Base-by-base conservation (phyloP, 768 basidiomycete species). In the Tricholoma furcatifolium region DNA sequence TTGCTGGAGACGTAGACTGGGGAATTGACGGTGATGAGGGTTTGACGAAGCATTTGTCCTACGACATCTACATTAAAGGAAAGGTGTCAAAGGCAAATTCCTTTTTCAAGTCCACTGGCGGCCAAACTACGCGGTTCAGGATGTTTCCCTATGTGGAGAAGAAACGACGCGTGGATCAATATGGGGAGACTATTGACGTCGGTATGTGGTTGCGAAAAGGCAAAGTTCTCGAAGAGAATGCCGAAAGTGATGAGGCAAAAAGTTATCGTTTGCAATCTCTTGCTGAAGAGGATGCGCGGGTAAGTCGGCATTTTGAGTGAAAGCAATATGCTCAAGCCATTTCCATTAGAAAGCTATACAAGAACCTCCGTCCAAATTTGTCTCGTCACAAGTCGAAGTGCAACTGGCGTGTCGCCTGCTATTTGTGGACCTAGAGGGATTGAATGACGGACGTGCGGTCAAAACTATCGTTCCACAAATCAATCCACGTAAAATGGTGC, bases 61-160 rank as follows among this genome's bases (percentile, higher is more conserved):
- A 91, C 62, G 97, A 99, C 69, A 97, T 98, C 59, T 98, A 93
- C 67, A 79, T 98, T 55, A 97, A 96, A 67, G 95, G 95, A n/a
- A 93, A 96, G 57, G 91, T 94, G 42, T 86, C 89, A 23, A 88
- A 90, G 58, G 77, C 88, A 21, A 89, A 84, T 1, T 86, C 87
- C 2, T 94, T 93, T 73, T 96, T 94, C 78, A 93, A 93, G 67
- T 87, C 74, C 53, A 74, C 83, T 8, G 83, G 83, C 12, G 76
- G 78, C 9, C 85, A 88, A 59, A 73, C 80, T 14, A 91, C 89
- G 57, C 77, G 97, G 47, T 98, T 91, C 68, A 80, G 96, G 58
- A 98, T 98, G 94, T 98, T 98, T 72, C 97, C 97, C 0, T 94
- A 93, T 59, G 84, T 96, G 24, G 96, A 98, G 71, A 88, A 91